Evolutionary conservation across 2,329 filamentous ascomycete species (phyloP), one percentile per base, ranked within the genome.

Genomic region (Ceratocystis ficicola): DNA sequence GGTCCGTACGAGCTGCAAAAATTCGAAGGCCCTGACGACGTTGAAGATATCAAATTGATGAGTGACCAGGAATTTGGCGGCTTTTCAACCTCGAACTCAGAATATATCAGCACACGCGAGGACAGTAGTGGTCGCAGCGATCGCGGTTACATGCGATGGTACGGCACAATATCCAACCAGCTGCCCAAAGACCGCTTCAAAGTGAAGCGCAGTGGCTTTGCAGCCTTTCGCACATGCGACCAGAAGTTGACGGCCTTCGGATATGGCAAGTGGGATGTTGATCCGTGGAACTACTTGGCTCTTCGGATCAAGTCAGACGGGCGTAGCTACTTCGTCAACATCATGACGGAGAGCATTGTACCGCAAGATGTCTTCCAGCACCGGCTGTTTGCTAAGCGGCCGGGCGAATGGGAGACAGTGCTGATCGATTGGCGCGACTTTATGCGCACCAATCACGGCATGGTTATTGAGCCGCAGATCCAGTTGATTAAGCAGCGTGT

Each of bases 331-430:
- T 90, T 96, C 67, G 85, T 99, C 72, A 99, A 99, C 75, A 79
- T 99, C 17, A 94, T 97, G 78, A 96, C 92, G 2, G 93, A 99
- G 73, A 89, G 89, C 1, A 86, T 99, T 65, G 89, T 96, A 61
- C 89, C 90, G 10, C 93, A 91, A n/a, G 94, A 99, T 74, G 80
- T 99, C 69, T 94, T 97, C 75, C 94, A 99, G 74, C 94, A 99
- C 75, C 81, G 94, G 62, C 77, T 99, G 3, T 95, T 90, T 70
- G 82, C 87, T 7, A 87, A 86, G 72, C 83, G 84, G 7, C 86
- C 89, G 0, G 91, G 91, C 0, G 82, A 92, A 71, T 99, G 94
- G 94, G 93, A 99, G 80, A 96, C 94, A 1, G 83, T 96, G n/a
- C 76, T 95, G 60, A 87, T 99, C 69, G 88, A 88, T 69, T 94